These are phyloP conservation scores for Aspergillus fumigatiaffinis DNA, from an alignment of 2,329 filamentous ascomycete genomes.

Conservation along the genomic window DNA sequence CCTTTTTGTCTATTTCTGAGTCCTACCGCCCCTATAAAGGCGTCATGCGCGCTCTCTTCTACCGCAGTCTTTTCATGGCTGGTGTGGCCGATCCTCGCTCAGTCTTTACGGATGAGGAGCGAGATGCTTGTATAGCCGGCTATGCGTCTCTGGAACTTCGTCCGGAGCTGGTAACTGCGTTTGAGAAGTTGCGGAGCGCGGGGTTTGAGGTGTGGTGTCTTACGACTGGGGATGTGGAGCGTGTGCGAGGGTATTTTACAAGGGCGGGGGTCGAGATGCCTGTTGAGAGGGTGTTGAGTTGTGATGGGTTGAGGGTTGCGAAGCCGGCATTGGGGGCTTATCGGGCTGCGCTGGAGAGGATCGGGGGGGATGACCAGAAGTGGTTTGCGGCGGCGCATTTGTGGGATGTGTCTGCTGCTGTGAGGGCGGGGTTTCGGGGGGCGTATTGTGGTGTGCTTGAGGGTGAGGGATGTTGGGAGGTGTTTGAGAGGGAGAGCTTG, in stretches of 20 bases:
- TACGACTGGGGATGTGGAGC: slow-evolving; percentile 48
- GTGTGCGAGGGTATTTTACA: slow-evolving; percentile 53
- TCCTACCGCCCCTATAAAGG: slow-evolving; percentile 40
- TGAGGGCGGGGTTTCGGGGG: slow-evolving; percentile 49
- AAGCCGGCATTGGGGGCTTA: slow-evolving; percentile 52
- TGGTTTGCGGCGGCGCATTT: slow-evolving; percentile 60
- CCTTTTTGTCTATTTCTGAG: slow-evolving; percentile 41
- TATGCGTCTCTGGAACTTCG: slow-evolving; percentile 34
- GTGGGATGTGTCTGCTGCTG: slow-evolving; percentile 56
- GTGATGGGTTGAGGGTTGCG: slow-evolving; percentile 46
- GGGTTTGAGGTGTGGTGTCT: slow-evolving; percentile 54
- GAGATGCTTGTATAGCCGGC: slow-evolving; percentile 33
- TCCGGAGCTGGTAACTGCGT: slow-evolving; percentile 33
- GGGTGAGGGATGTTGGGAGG: slow-evolving; percentile 47
- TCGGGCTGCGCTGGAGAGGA: slow-evolving; percentile 39
- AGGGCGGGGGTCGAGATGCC: slow-evolving; percentile 49
- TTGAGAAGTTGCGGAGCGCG: slow-evolving; percentile 39
- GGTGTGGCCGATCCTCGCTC: slow-evolving; percentile 39
- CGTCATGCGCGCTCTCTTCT: slow-evolving; percentile 42
- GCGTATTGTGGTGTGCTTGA: slow-evolving; percentile 54
- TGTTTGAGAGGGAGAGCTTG: slow-evolving; percentile 47
- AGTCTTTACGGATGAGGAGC: slow-evolving; percentile 38
- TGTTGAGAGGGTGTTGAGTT: slow-evolving; percentile 49
- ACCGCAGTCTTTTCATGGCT: slow-evolving; percentile 39
- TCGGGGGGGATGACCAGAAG: slow-evolving; percentile 37